Percentiles rank a stretch among this genome's conserved stretches.
phyloP scores from a whole-genome alignment of 1,139 yeast genomes.

The Saccharomycopsis crataegensis region DNA sequence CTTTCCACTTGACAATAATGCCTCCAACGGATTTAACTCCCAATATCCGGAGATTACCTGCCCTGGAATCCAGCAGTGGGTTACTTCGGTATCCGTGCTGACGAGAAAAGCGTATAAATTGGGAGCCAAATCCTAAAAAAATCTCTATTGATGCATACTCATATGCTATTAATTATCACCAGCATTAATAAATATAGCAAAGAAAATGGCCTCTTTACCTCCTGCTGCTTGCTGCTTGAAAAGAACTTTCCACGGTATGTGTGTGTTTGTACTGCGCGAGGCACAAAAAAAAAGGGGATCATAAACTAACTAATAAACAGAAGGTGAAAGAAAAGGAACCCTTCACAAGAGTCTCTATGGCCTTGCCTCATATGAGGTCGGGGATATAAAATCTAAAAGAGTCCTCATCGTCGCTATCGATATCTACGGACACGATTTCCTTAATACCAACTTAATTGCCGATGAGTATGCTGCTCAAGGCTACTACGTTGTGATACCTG shows the following conservation, averaged over 20 bases:
- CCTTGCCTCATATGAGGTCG: slow-evolving; percentile 29
- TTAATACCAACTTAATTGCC: slow-evolving; percentile 51
- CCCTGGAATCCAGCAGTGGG: too few species aligned
- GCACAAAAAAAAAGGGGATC: too few species aligned
- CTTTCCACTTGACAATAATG: too few species aligned
- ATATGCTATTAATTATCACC: too few species aligned
- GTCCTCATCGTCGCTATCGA: slow-evolving; percentile 61
- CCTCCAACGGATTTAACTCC: too few species aligned
- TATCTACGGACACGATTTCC: slow-evolving; percentile 50
- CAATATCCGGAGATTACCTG: too few species aligned
- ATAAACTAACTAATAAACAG: not conserved
- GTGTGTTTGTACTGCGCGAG: too few species aligned
- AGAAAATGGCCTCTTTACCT: not conserved
- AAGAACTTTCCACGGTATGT: not conserved
- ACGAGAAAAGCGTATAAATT: too few species aligned
- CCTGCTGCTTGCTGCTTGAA: not conserved
- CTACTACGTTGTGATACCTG: slow-evolving; percentile 65
- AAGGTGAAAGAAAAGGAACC: slow-evolving; percentile 12
- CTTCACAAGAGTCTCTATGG: slow-evolving; percentile 4
- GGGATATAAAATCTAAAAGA: slow-evolving; percentile 37
- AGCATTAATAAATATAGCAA: not conserved
- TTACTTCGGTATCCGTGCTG: too few species aligned
- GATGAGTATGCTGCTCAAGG: slow-evolving; percentile 48
- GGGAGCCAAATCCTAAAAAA: too few species aligned
- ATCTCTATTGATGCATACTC: too few species aligned